A percentile compares a stretch with the other conserved stretches of the same genome.
Evolutionary conservation across 2,329 filamentous ascomycete genomes (phyloP).

Genomic region (Sclerotinia subarctica): DNA sequence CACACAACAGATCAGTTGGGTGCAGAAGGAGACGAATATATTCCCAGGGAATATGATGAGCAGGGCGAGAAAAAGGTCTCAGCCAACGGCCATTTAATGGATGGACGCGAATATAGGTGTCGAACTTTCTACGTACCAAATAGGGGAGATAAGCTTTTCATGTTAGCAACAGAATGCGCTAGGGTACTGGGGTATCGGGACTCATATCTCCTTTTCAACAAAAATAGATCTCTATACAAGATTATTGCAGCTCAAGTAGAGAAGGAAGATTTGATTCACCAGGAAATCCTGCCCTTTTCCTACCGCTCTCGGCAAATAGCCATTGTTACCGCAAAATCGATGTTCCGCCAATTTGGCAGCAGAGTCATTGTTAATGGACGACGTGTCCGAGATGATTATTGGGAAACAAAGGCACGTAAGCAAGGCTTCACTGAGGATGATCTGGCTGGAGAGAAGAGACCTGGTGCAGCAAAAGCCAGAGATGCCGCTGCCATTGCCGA

Average conservation of each 20-base stretch:
- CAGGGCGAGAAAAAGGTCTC: constrained; percentile 93
- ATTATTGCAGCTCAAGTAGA: constrained; percentile 95
- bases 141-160: constrained; percentile 90
- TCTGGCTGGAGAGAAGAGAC: constrained; percentile 90
- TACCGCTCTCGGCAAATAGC: constrained; percentile 98
- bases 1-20: constrained; percentile 96
- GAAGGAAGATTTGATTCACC: constrained; percentile 92
- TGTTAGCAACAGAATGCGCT: constrained; percentile 97
- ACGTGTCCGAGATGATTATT: constrained; percentile 94
- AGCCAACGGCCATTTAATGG: constrained; percentile 74
- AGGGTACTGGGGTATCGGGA: constrained; percentile 91
- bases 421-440: constrained; percentile 98
- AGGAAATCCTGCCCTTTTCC: constrained; percentile 95
- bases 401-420: constrained; percentile 95
- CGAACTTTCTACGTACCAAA: constrained; percentile 91
- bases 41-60: constrained; percentile 89
- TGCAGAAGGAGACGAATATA: constrained; percentile 85
- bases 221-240: constrained; percentile 93
- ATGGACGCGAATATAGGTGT: constrained; percentile 84
- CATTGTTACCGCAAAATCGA: constrained; percentile 93
- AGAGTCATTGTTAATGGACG: constrained; percentile 86
- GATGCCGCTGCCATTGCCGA: constrained; percentile 67
- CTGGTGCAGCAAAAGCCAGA: constrained; percentile 83
- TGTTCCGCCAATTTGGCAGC: constrained; percentile 98
- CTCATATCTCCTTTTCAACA: constrained; percentile 98